These are phyloP conservation scores for Hortiboletus campestris DNA, from an alignment of 768 basidiomycete genomes.

Conservation along the genomic window DNA sequence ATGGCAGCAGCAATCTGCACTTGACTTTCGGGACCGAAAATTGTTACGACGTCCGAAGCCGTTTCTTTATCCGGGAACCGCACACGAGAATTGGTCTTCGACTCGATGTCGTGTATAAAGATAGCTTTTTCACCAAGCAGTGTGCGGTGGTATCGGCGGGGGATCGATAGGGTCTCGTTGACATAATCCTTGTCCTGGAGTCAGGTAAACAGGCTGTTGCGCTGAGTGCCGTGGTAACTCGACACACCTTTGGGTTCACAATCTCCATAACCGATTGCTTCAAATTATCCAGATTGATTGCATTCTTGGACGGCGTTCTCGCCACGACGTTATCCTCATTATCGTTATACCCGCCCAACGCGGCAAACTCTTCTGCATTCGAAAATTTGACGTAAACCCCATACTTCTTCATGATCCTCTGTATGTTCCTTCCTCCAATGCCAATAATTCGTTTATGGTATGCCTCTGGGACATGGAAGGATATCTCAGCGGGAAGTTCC, in stretches of 20 bases:
- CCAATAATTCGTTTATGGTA: constrained; percentile 99
- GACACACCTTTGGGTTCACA: constrained; percentile 86
- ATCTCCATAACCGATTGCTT: constrained; percentile 97
- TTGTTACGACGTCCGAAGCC: constrained; percentile 92
- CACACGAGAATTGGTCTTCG: constrained; percentile 91
- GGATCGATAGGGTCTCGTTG: constrained; percentile 90
- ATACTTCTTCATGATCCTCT: constrained; percentile 99
- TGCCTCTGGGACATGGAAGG: constrained; percentile 96
- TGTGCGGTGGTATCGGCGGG: constrained; percentile 92
- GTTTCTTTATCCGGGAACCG: constrained; percentile 92
- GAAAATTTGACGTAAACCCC: constrained; percentile 99
- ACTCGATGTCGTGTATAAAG: constrained; percentile 96
- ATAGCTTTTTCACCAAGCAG: constrained; percentile 94
- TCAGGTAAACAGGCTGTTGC: background rate
- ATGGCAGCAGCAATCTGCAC: constrained; percentile 96
- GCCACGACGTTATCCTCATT: constrained; percentile 99
- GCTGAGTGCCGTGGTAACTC: background rate
- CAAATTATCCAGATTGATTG: constrained; percentile 89
- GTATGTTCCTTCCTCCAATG: constrained; percentile 95
- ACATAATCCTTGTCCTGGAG: constrained; percentile 93
- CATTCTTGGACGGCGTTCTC: constrained; percentile 97
- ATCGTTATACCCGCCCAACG: constrained; percentile 91
- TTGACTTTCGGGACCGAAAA: constrained; percentile 96
- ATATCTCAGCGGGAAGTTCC: constrained; percentile 97
- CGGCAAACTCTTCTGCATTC: constrained; percentile 95